Conservation (phyloP, 805 yeast species). For the Alloascoidea hylecoeti region DNA sequence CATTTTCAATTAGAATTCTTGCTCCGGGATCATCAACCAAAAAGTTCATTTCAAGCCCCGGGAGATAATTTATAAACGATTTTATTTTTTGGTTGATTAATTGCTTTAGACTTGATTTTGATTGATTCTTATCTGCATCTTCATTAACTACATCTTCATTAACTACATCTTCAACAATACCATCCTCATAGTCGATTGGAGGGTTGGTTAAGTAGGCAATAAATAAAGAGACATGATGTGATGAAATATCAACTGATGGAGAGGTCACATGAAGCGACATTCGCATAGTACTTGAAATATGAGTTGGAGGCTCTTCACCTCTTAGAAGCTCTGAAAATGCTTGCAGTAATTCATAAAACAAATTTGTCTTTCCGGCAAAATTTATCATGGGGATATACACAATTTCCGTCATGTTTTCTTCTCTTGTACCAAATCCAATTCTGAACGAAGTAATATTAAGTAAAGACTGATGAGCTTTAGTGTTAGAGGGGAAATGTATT, state of each 20-base stretch:
- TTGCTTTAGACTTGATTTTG: background rate
- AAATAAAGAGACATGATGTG: conserved; percentile 18
- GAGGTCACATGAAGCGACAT: conserved; percentile 18
- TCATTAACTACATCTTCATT: too few species aligned
- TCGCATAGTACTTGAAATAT: conserved; percentile 13
- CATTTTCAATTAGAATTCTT: conserved; percentile 10
- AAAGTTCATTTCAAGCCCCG: conserved; percentile 4
- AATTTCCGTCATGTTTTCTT: conserved; percentile 15
- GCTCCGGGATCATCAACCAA: conserved; percentile 10
- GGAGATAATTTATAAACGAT: background rate
- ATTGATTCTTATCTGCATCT: too few species aligned
- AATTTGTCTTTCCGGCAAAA: conserved; percentile 18
- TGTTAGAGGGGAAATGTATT: conserved; percentile 17
- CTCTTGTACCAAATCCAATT: conserved; percentile 17
- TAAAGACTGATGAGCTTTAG: conserved; percentile 24
- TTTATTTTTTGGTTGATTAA: background rate
- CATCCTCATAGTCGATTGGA: background rate
- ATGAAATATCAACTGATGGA: conserved; percentile 22
- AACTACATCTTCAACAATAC: background rate
- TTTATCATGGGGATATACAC: conserved; percentile 22
- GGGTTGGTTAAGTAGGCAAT: conserved; percentile 1
- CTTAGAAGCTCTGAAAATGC: too few species aligned
- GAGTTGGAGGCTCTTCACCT: conserved; percentile 9
- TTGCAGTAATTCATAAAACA: conserved; percentile 19
- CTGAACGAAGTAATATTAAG: conserved; percentile 18